These are phyloP conservation scores for Escallonia herrerae DNA, from an alignment of 129 eudicot species.

Conservation along the genomic window DNA sequence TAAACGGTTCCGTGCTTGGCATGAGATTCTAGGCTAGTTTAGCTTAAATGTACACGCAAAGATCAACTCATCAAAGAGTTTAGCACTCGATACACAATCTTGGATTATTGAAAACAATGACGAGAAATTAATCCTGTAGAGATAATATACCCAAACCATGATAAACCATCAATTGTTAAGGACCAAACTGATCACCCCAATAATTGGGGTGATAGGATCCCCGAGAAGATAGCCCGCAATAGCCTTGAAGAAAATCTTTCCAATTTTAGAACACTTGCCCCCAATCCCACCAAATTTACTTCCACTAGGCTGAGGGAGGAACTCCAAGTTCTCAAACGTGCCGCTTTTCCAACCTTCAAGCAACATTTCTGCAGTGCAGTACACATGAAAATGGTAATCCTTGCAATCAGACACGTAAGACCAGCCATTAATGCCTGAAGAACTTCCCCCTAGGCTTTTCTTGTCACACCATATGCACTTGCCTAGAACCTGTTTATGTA, in stretches of 20 bases:
- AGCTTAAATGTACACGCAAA: too few relatives aligned
- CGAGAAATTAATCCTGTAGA: too few relatives aligned
- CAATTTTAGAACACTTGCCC: background rate
- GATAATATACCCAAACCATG: too few relatives aligned
- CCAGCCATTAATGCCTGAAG: constrained; percentile 1
- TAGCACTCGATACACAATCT: too few relatives aligned
- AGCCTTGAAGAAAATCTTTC: constrained; percentile 11
- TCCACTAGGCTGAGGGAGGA: background rate
- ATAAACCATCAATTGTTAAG: too few relatives aligned
- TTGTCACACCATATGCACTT: constrained; percentile 9
- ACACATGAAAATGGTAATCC: constrained; percentile 6
- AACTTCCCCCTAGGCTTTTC: background rate
- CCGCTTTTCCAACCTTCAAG: constrained; percentile 3
- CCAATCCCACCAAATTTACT: background rate
- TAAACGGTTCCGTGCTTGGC: too few relatives aligned
- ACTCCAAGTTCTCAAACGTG: background rate
- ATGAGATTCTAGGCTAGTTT: too few relatives aligned
- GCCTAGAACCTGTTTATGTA: background rate
- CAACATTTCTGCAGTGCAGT: constrained; percentile 4
- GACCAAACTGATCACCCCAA: too few relatives aligned
- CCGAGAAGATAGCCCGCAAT: constrained; percentile 14
- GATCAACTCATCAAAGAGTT: too few relatives aligned
- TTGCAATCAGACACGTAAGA: constrained; percentile 1
- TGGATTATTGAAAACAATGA: too few relatives aligned
- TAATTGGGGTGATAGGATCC: constrained; percentile 3